phyloP scores from a whole-genome alignment of 2,329 filamentous ascomycete species.

The Penicillium sp. region DNA sequence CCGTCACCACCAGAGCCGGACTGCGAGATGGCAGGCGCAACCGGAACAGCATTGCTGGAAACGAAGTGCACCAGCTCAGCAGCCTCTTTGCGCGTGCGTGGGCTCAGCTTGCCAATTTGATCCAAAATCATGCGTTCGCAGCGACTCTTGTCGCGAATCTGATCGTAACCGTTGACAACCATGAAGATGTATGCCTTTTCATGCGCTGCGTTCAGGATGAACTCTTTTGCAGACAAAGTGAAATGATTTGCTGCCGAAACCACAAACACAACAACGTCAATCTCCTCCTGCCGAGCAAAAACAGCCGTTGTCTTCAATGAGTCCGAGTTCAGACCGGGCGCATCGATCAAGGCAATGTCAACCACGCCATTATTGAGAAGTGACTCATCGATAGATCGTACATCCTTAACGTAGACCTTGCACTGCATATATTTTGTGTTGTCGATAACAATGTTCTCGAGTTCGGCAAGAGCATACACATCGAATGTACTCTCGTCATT shows the following conservation, averaged over 20 bases:
- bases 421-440: constrained; percentile 87
- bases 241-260: constrained; percentile 98
- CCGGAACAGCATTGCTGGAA: constrained; percentile 90
- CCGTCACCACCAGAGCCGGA: constrained; percentile 52
- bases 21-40: constrained; percentile 53
- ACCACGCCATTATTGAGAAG: constrained; percentile 96
- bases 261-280: constrained; percentile 97
- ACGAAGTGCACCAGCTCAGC: constrained; percentile 95
- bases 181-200: constrained; percentile 99
- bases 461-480: constrained; percentile 69
- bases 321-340: constrained; percentile 90
- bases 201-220: constrained; percentile 89
- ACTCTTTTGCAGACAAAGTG: constrained; percentile 94
- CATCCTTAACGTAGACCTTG: constrained; percentile 94
- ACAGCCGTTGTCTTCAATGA: constrained; percentile 96
- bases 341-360: constrained; percentile 95
- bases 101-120: constrained; percentile 82
- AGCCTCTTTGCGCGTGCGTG: constrained; percentile 86
- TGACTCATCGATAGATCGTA: constrained; percentile 83
- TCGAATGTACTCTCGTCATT: constrained; percentile 94
- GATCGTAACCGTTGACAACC: constrained; percentile 95
- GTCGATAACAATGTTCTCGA: constrained; percentile 87
- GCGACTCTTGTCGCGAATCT: constrained; percentile 83
- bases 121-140: constrained; percentile 92
- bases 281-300: constrained; percentile 95